Evolutionary conservation across 495 filamentous ascomycete species (phyloP).

Genomic region (Tetracladium setigerum): DNA sequence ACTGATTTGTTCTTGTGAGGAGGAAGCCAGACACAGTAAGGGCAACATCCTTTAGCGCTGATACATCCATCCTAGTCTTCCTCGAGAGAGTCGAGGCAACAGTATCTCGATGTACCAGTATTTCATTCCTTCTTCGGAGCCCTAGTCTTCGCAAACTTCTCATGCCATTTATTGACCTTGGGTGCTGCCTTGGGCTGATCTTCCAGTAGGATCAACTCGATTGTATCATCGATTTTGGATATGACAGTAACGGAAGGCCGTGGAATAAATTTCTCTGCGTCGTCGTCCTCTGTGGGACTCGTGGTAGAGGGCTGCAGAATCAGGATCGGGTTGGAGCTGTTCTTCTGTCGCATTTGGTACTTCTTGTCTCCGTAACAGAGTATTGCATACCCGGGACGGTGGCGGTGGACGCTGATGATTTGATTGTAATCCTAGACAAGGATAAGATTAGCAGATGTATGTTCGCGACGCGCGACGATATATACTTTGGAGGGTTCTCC

Average conservation of each 20-base stretch:
- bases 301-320: slow-evolving; percentile 45
- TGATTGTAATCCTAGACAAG: slow-evolving; percentile 15
- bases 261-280: slow-evolving; percentile 22
- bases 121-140: slow-evolving; percentile 9
- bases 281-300: slow-evolving; percentile 18
- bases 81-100: no score
- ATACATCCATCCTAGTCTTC: no score
- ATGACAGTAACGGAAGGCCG: slow-evolving; percentile 46
- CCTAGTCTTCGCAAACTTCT: slow-evolving; percentile 56
- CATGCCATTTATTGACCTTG: slow-evolving; percentile 77
- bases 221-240: slow-evolving; percentile 63
- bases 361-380: slow-evolving; percentile 63
- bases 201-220: slow-evolving; percentile 51
- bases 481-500: slow-evolving; percentile 51
- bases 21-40: no score
- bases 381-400: slow-evolving; percentile 54
- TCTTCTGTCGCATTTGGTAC: slow-evolving; percentile 80
- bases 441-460: slow-evolving; percentile 20
- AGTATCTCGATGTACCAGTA: no score
- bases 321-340: slow-evolving; percentile 83
- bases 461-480: slow-evolving; percentile 11
- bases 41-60: no score
- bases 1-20: no score
- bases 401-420: slow-evolving; percentile 7
- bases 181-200: slow-evolving; percentile 33